Conservation (phyloP, 129 eudicot species). For the Oenanthe sinensis region DNA sequence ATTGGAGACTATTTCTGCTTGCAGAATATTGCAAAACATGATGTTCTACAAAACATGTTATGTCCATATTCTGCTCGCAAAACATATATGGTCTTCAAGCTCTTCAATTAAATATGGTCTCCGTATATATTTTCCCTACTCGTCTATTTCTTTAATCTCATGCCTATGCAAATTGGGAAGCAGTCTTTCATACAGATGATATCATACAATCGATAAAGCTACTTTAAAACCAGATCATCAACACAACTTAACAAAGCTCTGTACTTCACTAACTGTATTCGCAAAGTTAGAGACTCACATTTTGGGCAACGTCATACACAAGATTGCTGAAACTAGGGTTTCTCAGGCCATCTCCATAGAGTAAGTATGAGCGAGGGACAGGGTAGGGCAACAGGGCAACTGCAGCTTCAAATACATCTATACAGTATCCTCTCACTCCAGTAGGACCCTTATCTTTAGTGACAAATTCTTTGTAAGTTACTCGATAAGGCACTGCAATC, state of each 20-base stretch:
- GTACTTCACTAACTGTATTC: neutral
- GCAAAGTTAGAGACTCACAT: conserved; percentile 17
- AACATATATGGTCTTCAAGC: too few species aligned
- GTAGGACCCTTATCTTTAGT: conserved; percentile 3
- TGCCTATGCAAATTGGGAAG: neutral
- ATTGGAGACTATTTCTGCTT: too few species aligned
- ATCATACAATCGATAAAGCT: neutral
- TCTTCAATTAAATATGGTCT: too few species aligned
- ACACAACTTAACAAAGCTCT: neutral
- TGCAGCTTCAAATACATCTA: conserved; percentile 34
- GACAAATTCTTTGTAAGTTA: conserved; percentile 18
- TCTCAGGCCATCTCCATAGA: conserved; percentile 22
- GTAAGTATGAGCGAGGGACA: conserved; percentile 19
- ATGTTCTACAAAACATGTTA: too few species aligned
- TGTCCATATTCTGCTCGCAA: too few species aligned
- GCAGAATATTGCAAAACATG: too few species aligned
- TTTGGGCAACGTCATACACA: conserved; percentile 13
- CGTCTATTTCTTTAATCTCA: neutral
- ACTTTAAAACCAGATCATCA: neutral
- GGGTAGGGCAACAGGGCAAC: conserved; percentile 23
- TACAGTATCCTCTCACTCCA: conserved; percentile 20
- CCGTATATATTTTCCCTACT: neutral
- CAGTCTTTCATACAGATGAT: neutral
- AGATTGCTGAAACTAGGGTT: conserved; percentile 20
- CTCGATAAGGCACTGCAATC: conserved; percentile 22